Conservation (phyloP, 768 basidiomycete genomes). For the Boletus sp. region DNA sequence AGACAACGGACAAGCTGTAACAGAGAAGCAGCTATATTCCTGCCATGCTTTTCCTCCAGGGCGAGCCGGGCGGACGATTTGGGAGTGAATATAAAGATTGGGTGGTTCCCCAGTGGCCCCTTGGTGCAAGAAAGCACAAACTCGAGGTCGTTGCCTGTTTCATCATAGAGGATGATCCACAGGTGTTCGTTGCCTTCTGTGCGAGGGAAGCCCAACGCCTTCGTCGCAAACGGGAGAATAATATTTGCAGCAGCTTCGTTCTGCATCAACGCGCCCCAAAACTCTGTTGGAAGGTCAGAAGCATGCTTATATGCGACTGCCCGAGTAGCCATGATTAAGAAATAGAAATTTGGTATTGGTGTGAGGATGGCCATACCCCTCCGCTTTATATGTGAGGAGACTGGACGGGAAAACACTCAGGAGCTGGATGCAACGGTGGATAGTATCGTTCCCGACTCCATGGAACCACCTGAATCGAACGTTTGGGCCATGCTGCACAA, state of each 20-base stretch:
- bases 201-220: conserved; percentile 14
- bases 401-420: not conserved
- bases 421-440: not conserved
- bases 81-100: conserved; percentile 59
- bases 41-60: conserved; percentile 8
- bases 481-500: conserved; percentile 21
- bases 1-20: conserved; percentile 41
- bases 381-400: conserved; percentile 5
- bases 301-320: conserved; percentile 4
- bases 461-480: conserved; percentile 1
- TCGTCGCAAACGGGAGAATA: conserved; percentile 39
- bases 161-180: conserved; percentile 32
- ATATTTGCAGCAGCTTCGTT: conserved; percentile 38
- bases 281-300: conserved; percentile 17
- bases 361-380: conserved; percentile 3
- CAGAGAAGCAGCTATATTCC: conserved; percentile 41
- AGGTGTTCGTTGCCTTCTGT: conserved; percentile 11
- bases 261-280: conserved; percentile 30
- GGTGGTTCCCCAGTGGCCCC: conserved; percentile 55
- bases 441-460: not conserved
- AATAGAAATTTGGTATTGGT: conserved; percentile 14
- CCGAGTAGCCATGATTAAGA: conserved; percentile 21
- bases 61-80: conserved; percentile 39
- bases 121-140: conserved; percentile 60
- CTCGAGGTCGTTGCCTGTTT: conserved; percentile 8